These are phyloP conservation scores for Solanum sparsipilum DNA, from an alignment of 257 asterid species.

Conservation along the genomic window DNA sequence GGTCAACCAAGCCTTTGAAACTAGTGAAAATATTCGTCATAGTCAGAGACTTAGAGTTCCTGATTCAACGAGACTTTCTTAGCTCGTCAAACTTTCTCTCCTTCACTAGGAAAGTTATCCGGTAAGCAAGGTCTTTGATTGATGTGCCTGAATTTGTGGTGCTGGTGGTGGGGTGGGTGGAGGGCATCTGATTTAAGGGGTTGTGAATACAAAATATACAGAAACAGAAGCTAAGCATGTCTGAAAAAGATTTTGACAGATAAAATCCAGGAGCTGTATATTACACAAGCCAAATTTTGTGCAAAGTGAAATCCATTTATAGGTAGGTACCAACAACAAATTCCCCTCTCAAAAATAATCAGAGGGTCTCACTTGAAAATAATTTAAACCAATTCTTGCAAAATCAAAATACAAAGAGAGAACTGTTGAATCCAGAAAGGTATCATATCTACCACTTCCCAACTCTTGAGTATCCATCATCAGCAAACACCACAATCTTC, in stretches of 20 bases:
- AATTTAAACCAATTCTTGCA: conserved; percentile 14
- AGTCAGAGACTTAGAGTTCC: too few species aligned
- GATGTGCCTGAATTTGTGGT: background rate
- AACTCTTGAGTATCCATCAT: conserved; percentile 20
- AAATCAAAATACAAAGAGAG: conserved; percentile 20
- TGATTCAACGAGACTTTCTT: too few species aligned
- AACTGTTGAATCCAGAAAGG: conserved; percentile 17
- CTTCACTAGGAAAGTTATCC: too few species aligned
- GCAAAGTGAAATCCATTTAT: conserved; percentile 18
- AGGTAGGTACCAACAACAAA: conserved; percentile 23
- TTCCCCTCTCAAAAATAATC: conserved; percentile 26
- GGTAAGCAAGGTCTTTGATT: background rate
- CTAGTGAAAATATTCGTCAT: background rate
- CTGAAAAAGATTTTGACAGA: background rate
- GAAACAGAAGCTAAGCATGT: background rate
- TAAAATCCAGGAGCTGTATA: background rate
- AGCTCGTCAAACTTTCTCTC: too few species aligned
- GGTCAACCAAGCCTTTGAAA: background rate
- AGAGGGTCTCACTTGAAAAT: conserved; percentile 31
- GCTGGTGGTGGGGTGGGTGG: background rate
- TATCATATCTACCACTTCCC: conserved; percentile 24
- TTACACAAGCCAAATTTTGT: conserved; percentile 17
- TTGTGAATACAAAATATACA: too few species aligned
- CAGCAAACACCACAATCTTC: conserved; percentile 33
- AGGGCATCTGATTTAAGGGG: background rate